Base-by-base conservation (phyloP, 108 stramenopile genomes). In the Hondaea fermentalgiana region DNA sequence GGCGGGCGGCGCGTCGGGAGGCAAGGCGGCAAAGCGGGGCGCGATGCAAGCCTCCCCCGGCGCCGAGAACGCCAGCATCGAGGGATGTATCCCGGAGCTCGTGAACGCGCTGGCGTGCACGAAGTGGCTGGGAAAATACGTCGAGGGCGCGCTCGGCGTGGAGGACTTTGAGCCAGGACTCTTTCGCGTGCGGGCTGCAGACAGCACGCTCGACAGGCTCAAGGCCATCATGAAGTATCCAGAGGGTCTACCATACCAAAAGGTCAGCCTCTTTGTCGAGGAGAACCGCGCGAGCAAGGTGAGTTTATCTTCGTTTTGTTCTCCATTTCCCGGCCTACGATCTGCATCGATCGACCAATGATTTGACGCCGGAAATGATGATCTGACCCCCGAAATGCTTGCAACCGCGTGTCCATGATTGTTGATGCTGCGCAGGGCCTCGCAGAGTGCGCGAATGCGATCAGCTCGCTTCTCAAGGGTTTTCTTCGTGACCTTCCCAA, bases 81-180 rank as follows among this genome's bases (percentile, higher is more conserved):
- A 69, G 64, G 64, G 64, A 14, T 16, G 64, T 23, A 3, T 69
- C 21, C 64, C 64, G 42, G 64, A 69, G 64, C 64, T 69, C 64
- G 64, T 69, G 64, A 69, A 69, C 64, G 64, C 64, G 64, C 64
- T 69, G 64, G 76, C 76, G 17, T 83, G 76, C 76, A 53, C 51
- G 49, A 47, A 53, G 51, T 83, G 76, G 76, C 76, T 83, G 10
- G 76, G 76, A 12, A 23, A 28, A 17, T 83, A 53, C 51, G 23
- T 83, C 49, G 64, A 69, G 64, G 64, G 64, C 64, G 51, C 76
- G 49, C 51, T 53, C 0, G 76, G 51, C 19, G 16, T 12, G 10
- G 76, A 83, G 10, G 76, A 47, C 23, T 53, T 53, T 45, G 49
- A 83, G 76, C 43, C 76, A 6, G 76, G 76, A 12, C 76, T 83